phyloP scores from a whole-genome alignment of 1,284 basidiomycete species.

The Cystobasidium slooffiae region DNA sequence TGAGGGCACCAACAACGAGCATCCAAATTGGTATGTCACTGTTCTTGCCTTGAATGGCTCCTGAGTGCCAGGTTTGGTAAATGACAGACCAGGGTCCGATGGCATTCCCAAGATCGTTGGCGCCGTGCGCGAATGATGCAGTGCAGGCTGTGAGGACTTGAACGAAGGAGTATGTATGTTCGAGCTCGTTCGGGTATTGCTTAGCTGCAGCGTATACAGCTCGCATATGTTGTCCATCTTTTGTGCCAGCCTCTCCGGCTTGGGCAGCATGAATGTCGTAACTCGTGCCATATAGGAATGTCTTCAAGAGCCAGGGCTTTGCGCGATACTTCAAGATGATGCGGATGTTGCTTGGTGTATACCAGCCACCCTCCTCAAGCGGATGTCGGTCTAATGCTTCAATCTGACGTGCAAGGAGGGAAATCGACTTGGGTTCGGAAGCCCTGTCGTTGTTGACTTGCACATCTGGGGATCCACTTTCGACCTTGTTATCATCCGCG shows the following conservation, averaged over 20 bases:
- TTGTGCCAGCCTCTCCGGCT: slow-evolving; percentile 55
- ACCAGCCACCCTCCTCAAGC: slow-evolving; percentile 38
- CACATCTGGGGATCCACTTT: slow-evolving; percentile 27
- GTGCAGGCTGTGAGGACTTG: slow-evolving; percentile 63
- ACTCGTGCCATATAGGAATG: slow-evolving; percentile 28
- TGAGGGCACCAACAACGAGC: slow-evolving; percentile 58
- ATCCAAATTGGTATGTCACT: slow-evolving; percentile 60
- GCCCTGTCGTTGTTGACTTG: slow-evolving; percentile 24
- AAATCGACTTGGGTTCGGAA: not conserved
- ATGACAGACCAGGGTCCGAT: slow-evolving; percentile 60
- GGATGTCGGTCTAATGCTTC: slow-evolving; percentile 27
- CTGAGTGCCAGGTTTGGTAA: slow-evolving; percentile 57
- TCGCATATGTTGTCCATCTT: slow-evolving; percentile 56
- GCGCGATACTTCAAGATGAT: slow-evolving; percentile 55
- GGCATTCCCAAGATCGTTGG: slow-evolving; percentile 57
- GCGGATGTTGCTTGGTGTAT: slow-evolving; percentile 56
- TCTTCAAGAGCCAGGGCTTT: slow-evolving; percentile 19
- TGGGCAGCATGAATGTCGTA: slow-evolving; percentile 55
- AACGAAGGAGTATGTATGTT: slow-evolving; percentile 62
- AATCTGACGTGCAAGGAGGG: slow-evolving; percentile 20
- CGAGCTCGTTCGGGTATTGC: slow-evolving; percentile 61
- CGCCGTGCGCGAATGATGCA: slow-evolving; percentile 61
- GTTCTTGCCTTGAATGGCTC: slow-evolving; percentile 54
- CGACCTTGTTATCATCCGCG: slow-evolving; percentile 38
- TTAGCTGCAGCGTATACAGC: slow-evolving; percentile 58